Evolutionary conservation across 805 yeast species (phyloP).

Genomic region (Ogataea sp.): DNA sequence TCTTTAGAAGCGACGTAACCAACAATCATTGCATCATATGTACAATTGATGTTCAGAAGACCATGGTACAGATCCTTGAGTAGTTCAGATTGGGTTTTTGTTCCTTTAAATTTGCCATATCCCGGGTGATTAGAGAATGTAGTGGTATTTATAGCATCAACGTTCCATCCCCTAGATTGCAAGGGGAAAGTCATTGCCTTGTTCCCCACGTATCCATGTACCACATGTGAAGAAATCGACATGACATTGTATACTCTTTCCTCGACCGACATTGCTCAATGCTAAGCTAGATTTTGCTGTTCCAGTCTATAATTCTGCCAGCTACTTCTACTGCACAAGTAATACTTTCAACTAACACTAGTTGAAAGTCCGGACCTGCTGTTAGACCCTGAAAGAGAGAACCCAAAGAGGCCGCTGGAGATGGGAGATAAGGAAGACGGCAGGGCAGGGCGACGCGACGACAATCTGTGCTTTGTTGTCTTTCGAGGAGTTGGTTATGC

Average conservation of each 20-base stretch:
- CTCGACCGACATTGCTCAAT: too few species aligned
- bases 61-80: slow-evolving; percentile 49
- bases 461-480: too few species aligned
- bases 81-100: slow-evolving; percentile 35
- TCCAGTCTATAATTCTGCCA: too few species aligned
- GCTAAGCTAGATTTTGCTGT: neutral
- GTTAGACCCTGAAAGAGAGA: too few species aligned
- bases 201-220: slow-evolving; percentile 94
- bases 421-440: too few species aligned
- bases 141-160: slow-evolving; percentile 82
- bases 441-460: too few species aligned
- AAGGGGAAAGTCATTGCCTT: slow-evolving; percentile 86
- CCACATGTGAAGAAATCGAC: slow-evolving; percentile 83
- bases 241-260: slow-evolving; percentile 24
- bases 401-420: too few species aligned
- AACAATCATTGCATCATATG: slow-evolving; percentile 61
- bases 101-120: slow-evolving; percentile 61
- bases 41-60: slow-evolving; percentile 36
- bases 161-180: slow-evolving; percentile 87
- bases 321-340: too few species aligned
- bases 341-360: too few species aligned
- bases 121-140: slow-evolving; percentile 92
- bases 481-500: too few species aligned
- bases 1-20: slow-evolving; percentile 72
- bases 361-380: too few species aligned